phyloP scores from a whole-genome alignment of 495 filamentous ascomycete species.

The Penicillium samsonianum region DNA sequence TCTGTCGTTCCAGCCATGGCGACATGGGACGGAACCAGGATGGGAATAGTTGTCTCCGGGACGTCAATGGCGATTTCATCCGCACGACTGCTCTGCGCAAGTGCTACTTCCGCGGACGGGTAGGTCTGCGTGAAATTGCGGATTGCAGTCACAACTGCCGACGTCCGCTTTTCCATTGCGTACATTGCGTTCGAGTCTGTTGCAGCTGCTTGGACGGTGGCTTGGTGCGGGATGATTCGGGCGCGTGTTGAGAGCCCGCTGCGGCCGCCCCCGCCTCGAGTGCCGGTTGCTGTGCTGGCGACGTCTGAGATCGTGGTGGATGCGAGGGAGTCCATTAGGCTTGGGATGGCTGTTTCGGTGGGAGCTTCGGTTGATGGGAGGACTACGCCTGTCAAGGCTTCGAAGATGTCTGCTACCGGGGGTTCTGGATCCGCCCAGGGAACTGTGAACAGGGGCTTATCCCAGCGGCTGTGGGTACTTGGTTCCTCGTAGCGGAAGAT shows the following conservation, averaged over 20 bases:
- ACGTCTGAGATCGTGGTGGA: slow-evolving; percentile 32
- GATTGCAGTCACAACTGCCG: slow-evolving; percentile 76
- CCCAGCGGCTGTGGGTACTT: slow-evolving; percentile 92
- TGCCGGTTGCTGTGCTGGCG: slow-evolving; percentile 35
- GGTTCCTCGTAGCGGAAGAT: slow-evolving; percentile 96
- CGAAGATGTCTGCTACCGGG: slow-evolving; percentile 74
- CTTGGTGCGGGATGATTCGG: slow-evolving; percentile 72
- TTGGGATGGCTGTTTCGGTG: slow-evolving; percentile 27
- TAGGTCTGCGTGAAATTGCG: slow-evolving; percentile 55
- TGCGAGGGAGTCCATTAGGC: slow-evolving; percentile 30
- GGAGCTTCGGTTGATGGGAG: slow-evolving; percentile 30
- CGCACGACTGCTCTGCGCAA: slow-evolving; percentile 48
- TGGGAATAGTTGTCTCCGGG: slow-evolving; percentile 41
- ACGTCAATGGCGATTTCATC: slow-evolving; percentile 44
- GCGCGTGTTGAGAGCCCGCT: slow-evolving; percentile 21
- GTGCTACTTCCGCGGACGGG: slow-evolving; percentile 41
- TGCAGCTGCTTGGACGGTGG: slow-evolving; percentile 70
- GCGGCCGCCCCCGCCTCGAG: slow-evolving; percentile 21
- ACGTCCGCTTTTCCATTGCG: slow-evolving; percentile 79
- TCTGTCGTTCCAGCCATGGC: slow-evolving; percentile 42
- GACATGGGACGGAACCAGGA: slow-evolving; percentile 55
- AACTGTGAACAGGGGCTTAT: slow-evolving; percentile 89
- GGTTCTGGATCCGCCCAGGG: slow-evolving; percentile 74
- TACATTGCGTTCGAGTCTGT: slow-evolving; percentile 79
- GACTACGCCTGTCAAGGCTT: slow-evolving; percentile 58